Conservation (phyloP, 306 rosid species). For the Acacia crassicarpa region DNA sequence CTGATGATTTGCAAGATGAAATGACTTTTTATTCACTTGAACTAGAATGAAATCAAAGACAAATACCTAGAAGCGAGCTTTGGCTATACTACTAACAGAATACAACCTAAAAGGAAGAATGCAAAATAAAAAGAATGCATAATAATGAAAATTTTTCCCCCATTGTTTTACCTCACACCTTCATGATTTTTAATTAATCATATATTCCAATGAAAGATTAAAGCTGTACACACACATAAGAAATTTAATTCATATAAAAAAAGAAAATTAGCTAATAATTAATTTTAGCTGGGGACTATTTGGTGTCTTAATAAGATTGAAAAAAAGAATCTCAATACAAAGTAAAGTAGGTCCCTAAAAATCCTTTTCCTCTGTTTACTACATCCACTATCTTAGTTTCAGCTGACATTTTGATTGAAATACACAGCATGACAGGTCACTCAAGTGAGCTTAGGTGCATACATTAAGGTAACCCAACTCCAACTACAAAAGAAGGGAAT, state of each 20-base stretch:
- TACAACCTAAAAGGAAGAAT: neutral
- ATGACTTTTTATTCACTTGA: neutral
- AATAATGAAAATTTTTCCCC: neutral
- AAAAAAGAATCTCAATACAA: neutral
- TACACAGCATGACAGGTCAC: neutral
- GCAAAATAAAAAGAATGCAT: neutral
- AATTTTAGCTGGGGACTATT: neutral
- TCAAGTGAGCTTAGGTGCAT: neutral
- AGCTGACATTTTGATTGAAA: neutral
- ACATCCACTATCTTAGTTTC: neutral
- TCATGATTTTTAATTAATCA: neutral
- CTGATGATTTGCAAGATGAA: neutral
- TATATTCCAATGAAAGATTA: neutral
- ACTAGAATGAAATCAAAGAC: neutral
- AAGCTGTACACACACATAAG: neutral
- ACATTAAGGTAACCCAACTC: neutral
- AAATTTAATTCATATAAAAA: neutral
- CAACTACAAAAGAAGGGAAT: neutral
- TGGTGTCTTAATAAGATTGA: neutral
- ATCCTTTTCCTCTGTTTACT: neutral
- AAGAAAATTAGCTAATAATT: too few species aligned
- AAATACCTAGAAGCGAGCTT: neutral
- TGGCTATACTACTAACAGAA: neutral
- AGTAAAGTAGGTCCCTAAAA: neutral
- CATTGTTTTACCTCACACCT: neutral